A percentile compares a stretch with the other conserved stretches of the same genome.
These are phyloP conservation scores for Candida sojae DNA, from an alignment of 1,139 yeast species.

Conservation along the genomic window DNA sequence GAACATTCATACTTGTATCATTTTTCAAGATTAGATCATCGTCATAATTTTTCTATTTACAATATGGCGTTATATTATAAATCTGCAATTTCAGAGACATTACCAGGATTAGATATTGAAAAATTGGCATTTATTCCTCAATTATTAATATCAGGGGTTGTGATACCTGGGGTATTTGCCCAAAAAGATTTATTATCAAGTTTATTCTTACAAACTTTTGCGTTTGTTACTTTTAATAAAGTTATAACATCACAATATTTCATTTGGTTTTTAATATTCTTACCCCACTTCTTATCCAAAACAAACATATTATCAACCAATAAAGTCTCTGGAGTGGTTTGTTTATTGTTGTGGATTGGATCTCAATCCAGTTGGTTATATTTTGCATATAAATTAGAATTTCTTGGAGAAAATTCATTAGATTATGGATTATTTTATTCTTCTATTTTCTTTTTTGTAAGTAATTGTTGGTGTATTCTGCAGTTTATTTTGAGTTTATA, in stretches of 20 bases:
- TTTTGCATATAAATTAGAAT: slow-evolving; percentile 79
- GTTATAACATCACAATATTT: slow-evolving; percentile 94
- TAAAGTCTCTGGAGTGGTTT: slow-evolving; percentile 34
- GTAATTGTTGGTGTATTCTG: slow-evolving; percentile 67
- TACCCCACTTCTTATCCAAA: slow-evolving; percentile 68
- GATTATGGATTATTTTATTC: slow-evolving; percentile 61
- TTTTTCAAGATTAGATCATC: slow-evolving; percentile 79
- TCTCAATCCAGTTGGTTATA: slow-evolving; percentile 80
- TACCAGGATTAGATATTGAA: slow-evolving; percentile 24
- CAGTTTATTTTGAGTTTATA: slow-evolving; percentile 50
- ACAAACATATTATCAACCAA: slow-evolving; percentile 33
- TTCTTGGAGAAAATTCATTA: slow-evolving; percentile 69
- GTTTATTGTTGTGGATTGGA: slow-evolving; percentile 59
- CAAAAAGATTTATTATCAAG: slow-evolving; percentile 58
- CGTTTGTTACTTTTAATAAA: slow-evolving; percentile 88
- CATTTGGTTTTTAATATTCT: slow-evolving; percentile 84
- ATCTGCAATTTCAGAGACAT: slow-evolving; percentile 37
- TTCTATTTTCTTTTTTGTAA: slow-evolving; percentile 64
- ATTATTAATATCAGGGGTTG: slow-evolving; percentile 54
- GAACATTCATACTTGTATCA: slow-evolving; percentile 83
- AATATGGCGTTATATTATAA: slow-evolving; percentile 72
- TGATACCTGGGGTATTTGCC: slow-evolving; percentile 64
- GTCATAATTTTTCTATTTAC: slow-evolving; percentile 92
- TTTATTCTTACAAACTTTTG: slow-evolving; percentile 83
- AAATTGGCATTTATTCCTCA: slow-evolving; percentile 84